A percentile compares a stretch with the other conserved stretches of the same genome.
Conservation (phyloP, 139 green algal genomes). For the Mychonastes homosphaera region DNA sequence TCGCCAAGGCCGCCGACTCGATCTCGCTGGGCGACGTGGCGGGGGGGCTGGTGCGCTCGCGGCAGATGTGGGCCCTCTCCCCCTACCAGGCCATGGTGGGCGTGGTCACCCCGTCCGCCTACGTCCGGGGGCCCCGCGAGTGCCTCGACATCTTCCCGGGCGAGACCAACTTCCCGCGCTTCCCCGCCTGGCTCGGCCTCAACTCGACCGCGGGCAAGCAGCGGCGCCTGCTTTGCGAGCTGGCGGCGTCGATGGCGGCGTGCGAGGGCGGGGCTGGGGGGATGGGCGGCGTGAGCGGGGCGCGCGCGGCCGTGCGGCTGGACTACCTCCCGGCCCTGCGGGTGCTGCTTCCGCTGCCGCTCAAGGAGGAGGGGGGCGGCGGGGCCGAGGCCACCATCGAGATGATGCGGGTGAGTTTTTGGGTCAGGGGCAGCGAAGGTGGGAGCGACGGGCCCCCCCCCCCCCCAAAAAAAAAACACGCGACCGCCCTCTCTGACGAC, state of each 20-base stretch:
- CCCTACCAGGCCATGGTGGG: slow-evolving; percentile 44
- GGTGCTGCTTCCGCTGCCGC: slow-evolving; percentile 38
- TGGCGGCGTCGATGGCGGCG: slow-evolving; percentile 68
- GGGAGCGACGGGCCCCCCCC: too few species aligned
- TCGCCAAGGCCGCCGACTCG: slow-evolving; percentile 77
- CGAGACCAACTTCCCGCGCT: slow-evolving; percentile 71
- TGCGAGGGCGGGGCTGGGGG: too few species aligned
- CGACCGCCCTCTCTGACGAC: too few species aligned
- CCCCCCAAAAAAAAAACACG: too few species aligned
- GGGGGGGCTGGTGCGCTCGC: slow-evolving; percentile 48
- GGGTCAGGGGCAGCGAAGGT: too few species aligned
- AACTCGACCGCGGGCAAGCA: slow-evolving; percentile 79
- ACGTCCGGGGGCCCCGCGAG: slow-evolving; percentile 64
- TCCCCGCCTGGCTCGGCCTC: slow-evolving; percentile 88
- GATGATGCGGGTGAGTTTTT: slow-evolving; percentile 33
- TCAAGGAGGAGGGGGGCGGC: slow-evolving; percentile 45
- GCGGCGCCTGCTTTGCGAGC: slow-evolving; percentile 72
- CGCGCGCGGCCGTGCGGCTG: slow-evolving; percentile 39
- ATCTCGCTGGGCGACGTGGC: slow-evolving; percentile 79
- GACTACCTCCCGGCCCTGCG: slow-evolving; percentile 68
- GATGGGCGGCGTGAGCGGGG: slow-evolving; percentile 11
- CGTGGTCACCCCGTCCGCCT: slow-evolving; percentile 58
- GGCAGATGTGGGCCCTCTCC: slow-evolving; percentile 65
- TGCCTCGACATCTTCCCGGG: slow-evolving; percentile 45
- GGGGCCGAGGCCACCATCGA: slow-evolving; percentile 46